These are phyloP conservation scores for Neotropicomus parvogracilis DNA, from an alignment of 1,284 basidiomycete species.

Conservation along the genomic window DNA sequence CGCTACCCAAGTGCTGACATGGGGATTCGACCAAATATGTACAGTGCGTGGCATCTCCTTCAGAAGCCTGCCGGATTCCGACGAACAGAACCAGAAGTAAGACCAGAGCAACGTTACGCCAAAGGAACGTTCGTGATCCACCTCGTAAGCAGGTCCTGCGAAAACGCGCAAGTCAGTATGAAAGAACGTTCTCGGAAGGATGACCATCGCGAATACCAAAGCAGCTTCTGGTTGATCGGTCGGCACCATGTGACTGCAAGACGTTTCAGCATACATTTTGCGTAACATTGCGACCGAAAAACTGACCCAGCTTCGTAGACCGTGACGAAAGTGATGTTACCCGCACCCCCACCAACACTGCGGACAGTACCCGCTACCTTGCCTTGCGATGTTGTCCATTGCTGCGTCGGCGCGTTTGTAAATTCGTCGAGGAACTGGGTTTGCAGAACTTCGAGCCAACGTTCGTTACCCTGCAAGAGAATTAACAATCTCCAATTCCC, in stretches of 20 bases:
- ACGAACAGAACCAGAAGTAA: background rate
- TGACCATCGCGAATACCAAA: conserved; percentile 39
- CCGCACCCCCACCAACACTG: conserved; percentile 63
- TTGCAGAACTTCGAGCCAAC: conserved; percentile 64
- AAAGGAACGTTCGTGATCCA: conserved; percentile 42
- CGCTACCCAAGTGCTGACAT: background rate
- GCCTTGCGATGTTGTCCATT: conserved; percentile 53
- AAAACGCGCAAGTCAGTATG: background rate
- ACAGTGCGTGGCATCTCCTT: background rate
- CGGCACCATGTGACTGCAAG: conserved; percentile 76
- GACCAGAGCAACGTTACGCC: conserved; percentile 8
- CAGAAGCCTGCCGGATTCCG: background rate
- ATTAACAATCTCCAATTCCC: conserved; percentile 22
- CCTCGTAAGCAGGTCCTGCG: conserved; percentile 35
- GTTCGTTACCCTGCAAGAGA: conserved; percentile 57
- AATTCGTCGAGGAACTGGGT: conserved; percentile 66
- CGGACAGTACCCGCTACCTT: conserved; percentile 55
- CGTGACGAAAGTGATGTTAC: conserved; percentile 73
- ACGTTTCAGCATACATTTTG: conserved; percentile 7
- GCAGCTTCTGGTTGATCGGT: conserved; percentile 80
- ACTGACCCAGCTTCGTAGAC: conserved; percentile 73
- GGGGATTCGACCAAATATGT: too few species aligned
- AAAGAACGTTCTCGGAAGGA: background rate
- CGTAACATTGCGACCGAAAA: conserved; percentile 3
- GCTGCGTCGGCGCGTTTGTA: conserved; percentile 44